Evolutionary conservation across 2,329 filamentous ascomycete genomes (phyloP), one percentile per base, ranked within the genome.

Genomic region (Epichloe bromicola): DNA sequence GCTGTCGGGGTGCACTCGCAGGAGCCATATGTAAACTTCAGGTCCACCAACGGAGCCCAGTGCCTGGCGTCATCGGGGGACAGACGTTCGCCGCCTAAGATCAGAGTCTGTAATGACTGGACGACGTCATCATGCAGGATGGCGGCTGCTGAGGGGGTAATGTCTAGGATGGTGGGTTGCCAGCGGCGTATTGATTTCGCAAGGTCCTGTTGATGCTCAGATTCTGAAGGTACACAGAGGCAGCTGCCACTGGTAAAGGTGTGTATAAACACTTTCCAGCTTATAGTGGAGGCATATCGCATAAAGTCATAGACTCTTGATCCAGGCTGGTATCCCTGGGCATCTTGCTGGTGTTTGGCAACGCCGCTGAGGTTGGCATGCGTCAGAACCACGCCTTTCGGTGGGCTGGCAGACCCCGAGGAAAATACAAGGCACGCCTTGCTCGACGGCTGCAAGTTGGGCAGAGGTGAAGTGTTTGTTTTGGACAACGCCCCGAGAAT

Each of bases 291-390:
- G 14, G 20, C n/a, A 33, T 46, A 40, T n/a, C 42, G 42, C 49
- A 50, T 50, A 10, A 50, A 53, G 34, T 53, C 52, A 19, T 51
- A 51, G 15, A 53, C 52, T n/a, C 52, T 47, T 26, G 48, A 51
- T 17, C n/a, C 39, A 17, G 40, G n/a, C 15, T n/a, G 40, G 26
- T 48, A 53, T 4, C 52, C 48, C 37, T 48, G 49, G 10, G 36
- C 20, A 37, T 41, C 17, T 14, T 51, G 23, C 14, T 53, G 52
- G 39, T 53, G 23, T 36, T 41, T 49, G 11, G 26, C 41, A 17
- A 40, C 49, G 45, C 45, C 48, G 26, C 48, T 44, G n/a, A 51
- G 37, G 20, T 48, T 48, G 26, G 14, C 15, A 36, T 51, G 52
- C 5, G 52, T 45, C 23, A 53, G 12, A 2, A 46, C 19, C 8